Base-by-base conservation (phyloP, 1,284 basidiomycete species). In the Porogramme epimiltina region DNA sequence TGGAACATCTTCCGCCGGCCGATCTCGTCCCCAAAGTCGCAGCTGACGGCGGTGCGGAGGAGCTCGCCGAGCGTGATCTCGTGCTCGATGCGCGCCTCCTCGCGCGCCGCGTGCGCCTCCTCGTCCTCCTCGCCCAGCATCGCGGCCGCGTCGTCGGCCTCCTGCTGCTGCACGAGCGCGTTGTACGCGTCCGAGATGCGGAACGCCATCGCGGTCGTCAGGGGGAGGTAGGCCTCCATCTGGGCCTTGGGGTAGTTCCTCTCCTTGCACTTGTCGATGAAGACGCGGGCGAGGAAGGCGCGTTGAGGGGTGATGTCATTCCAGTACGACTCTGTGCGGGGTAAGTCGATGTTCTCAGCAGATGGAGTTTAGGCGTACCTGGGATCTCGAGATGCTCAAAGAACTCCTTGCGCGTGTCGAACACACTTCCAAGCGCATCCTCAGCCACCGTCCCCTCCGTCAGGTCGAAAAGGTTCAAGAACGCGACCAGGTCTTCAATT, bases 11-110 rank as follows among this genome's bases (percentile, higher is more conserved):
- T 95, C 54, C 95, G 76, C 52, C 96, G 72, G 9, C 97, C 95
- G 63, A 95, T 94, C 70, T 99, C 95, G 71, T 99, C 97, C 25
- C 85, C 87, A 62, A 95, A 98, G 70, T 98, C 96, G 40, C 95
- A 76, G 54, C 89, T 87, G 25, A 94, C 79, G 0, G 91, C 89
- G 47, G 97, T 81, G 49, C 83, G 82, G 33, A 98, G 76, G 61
- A 98, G 70, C 66, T 98, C 93, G 2, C 85, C 80, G 26, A 98
- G 80, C 15, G 95, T 74, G 56, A 94, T 89, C 54, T 91, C 87
- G 44, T 73, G 73, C 54, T 87, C 85, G 10, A 83, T 77, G 4
- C 80, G 64, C 50, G 80, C 79, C 31, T 86, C 84, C 31, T 84
- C 81, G 33, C 77, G 71, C 36, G 70, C 70, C 13, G 78, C 67